Base-by-base conservation (phyloP, 306 rosid genomes). In the Cicer bijugum region DNA sequence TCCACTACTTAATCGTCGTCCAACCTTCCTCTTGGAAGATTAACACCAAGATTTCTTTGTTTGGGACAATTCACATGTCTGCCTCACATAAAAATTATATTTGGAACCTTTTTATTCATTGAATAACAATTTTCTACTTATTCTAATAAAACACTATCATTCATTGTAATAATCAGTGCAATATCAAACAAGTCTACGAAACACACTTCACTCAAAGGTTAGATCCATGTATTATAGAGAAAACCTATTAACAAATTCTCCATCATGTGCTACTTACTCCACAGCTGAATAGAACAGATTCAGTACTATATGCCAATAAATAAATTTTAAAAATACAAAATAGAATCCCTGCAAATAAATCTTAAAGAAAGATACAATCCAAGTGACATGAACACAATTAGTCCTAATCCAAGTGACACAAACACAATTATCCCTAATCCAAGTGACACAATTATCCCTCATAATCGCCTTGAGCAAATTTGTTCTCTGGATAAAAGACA, bases 391-490 rank as follows among this genome's bases (percentile, higher is more conserved):
- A 20, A 23, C 33, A 23, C 33, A 23, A 23, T 23, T 23, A 23
- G 33, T 2, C 33, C 33, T 23, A 77, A 61, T 76, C 67, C 77
- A 53, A 15, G 64, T 10, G 33, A 61, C 43, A 39, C 6, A 7
- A 28, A 28, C 35, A 28, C 35, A 28, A 28, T 28, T 28, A 28
- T 4, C 35, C 35, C 35, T 28, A 77, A 61, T 76, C 67, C 77
- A 55, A 15, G 65, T 10, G 33, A 61, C 43, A 46, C 35, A 56
- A 75, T 79, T 85, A 88, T 72, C 88, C 96, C 70, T 91, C 96
- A 69, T 91, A 95, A 17, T 95, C 96, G 14, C 88, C 96, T 83
- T 88, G 81, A 4, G 90, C 93, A 81, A 95, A 95, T 79, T 86
- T 91, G 84, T 88, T 82, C 88, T 95, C 97, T 0, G 91, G 81